Conservation (phyloP, 345 rosid genomes). For the Pseudoturritis turrita region DNA sequence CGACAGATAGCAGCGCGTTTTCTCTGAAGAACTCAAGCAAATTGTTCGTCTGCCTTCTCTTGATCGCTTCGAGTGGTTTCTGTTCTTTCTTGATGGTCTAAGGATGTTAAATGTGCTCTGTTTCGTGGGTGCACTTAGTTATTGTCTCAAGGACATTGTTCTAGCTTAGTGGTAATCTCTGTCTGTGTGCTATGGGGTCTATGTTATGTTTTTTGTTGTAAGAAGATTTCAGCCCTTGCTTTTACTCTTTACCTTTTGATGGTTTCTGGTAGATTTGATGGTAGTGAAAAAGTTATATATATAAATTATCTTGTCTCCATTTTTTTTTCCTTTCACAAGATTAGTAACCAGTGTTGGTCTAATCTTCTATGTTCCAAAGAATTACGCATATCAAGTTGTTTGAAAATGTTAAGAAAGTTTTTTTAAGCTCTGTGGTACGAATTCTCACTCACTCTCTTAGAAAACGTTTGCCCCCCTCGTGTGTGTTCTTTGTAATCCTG, state of each 20-base stretch:
- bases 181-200: slow-evolving; percentile 13
- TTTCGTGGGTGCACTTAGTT: slow-evolving; percentile 19
- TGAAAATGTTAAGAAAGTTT: not conserved
- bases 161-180: slow-evolving; percentile 24
- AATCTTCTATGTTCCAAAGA: not conserved
- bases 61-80: slow-evolving; percentile 17
- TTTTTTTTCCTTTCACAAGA: not conserved
- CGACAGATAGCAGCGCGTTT: slow-evolving; percentile 21
- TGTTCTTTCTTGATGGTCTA: slow-evolving; percentile 19
- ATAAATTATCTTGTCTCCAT: not conserved
- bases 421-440: not conserved
- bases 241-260: slow-evolving; percentile 1
- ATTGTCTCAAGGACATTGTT: slow-evolving; percentile 23
- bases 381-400: not conserved
- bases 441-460: not conserved
- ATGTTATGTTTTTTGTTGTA: slow-evolving; percentile 16
- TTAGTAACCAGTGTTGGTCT: not conserved
- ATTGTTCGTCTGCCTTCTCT: slow-evolving; percentile 12
- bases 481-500: no score
- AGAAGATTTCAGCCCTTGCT: slow-evolving; percentile 14
- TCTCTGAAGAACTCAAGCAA: slow-evolving; percentile 22
- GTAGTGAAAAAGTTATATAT: slow-evolving; percentile 3
- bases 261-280: slow-evolving; percentile 4
- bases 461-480: not conserved
- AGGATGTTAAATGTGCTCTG: slow-evolving; percentile 9